Evolutionary conservation across 805 yeast species (phyloP).

Genomic region (Candida jianshihensis): DNA sequence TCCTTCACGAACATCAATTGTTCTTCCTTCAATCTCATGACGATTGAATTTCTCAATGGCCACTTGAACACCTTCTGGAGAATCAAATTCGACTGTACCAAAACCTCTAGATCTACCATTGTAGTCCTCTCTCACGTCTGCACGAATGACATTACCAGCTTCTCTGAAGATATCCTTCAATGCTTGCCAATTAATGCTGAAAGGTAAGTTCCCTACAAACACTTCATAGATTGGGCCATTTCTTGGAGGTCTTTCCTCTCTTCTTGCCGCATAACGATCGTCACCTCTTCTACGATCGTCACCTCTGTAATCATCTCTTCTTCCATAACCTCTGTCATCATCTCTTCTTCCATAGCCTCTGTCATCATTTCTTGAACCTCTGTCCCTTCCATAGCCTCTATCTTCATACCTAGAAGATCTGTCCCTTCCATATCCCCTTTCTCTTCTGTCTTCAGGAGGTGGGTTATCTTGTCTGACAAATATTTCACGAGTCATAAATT

Average conservation of each 20-base stretch:
- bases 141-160: slow-evolving; percentile 73
- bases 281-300: slow-evolving; percentile 13
- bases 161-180: slow-evolving; percentile 77
- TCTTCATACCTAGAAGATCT: slow-evolving; percentile 5
- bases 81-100: slow-evolving; percentile 71
- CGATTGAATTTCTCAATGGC: slow-evolving; percentile 72
- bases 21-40: slow-evolving; percentile 66
- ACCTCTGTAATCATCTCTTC: slow-evolving; percentile 6
- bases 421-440: slow-evolving; percentile 22
- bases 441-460: slow-evolving; percentile 43
- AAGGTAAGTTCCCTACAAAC: slow-evolving; percentile 79
- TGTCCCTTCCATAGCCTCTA: slow-evolving; percentile 8
- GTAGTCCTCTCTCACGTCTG: slow-evolving; percentile 63
- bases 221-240: slow-evolving; percentile 39
- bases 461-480: slow-evolving; percentile 90
- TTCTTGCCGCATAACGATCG: slow-evolving; percentile 20
- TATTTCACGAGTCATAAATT: slow-evolving; percentile 66
- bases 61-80: slow-evolving; percentile 57
- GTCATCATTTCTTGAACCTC: slow-evolving; percentile 14
- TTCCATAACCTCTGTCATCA: slow-evolving; percentile 8
- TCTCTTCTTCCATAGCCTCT: slow-evolving; percentile 1
- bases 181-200: slow-evolving; percentile 74
- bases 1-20: slow-evolving; percentile 75
- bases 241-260: slow-evolving; percentile 5
- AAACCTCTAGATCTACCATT: slow-evolving; percentile 79